These are phyloP conservation scores for Rhodotorula glutinis DNA, from an alignment of 1,284 basidiomycete species.

Conservation along the genomic window DNA sequence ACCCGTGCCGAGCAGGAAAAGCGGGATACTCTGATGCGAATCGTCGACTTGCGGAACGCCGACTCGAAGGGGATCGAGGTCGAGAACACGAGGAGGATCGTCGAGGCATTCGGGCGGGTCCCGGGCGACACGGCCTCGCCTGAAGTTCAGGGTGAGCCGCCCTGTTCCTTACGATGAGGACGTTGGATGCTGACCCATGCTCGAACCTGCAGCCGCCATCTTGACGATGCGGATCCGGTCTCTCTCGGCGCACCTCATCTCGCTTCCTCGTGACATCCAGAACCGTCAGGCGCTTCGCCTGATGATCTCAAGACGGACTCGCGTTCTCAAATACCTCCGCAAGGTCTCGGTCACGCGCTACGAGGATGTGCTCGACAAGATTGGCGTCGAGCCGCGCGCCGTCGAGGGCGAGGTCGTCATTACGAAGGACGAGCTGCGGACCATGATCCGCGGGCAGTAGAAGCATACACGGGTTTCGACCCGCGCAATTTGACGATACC, in stretches of 20 bases:
- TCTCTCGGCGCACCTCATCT: conserved; percentile 68
- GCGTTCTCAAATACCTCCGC: conserved; percentile 77
- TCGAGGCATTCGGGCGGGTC: conserved; percentile 71
- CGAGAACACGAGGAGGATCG: conserved; percentile 77
- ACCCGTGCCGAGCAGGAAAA: conserved; percentile 57
- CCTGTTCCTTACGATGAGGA: too few species aligned
- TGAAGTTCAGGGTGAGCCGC: conserved; percentile 78
- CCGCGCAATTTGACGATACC: background rate
- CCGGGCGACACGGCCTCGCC: conserved; percentile 74
- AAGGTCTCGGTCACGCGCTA: conserved; percentile 66
- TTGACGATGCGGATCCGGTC: conserved; percentile 81
- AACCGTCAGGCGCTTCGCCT: conserved; percentile 70
- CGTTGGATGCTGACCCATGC: conserved; percentile 1
- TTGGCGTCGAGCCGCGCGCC: conserved; percentile 72
- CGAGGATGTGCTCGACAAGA: conserved; percentile 64
- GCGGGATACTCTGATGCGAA: conserved; percentile 62
- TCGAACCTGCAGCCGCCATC: conserved; percentile 64
- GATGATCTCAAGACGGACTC: conserved; percentile 78
- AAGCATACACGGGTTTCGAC: too few species aligned
- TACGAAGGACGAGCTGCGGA: conserved; percentile 41
- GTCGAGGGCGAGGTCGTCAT: conserved; percentile 78
- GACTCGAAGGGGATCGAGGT: conserved; percentile 76
- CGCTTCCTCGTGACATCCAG: conserved; percentile 70
- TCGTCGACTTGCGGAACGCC: conserved; percentile 82
- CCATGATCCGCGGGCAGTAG: conserved; percentile 34